A percentile compares a stretch with the other conserved stretches of the same genome.
phyloP scores from a whole-genome alignment of 495 filamentous ascomycete genomes.

The Aspergillus hancockii region DNA sequence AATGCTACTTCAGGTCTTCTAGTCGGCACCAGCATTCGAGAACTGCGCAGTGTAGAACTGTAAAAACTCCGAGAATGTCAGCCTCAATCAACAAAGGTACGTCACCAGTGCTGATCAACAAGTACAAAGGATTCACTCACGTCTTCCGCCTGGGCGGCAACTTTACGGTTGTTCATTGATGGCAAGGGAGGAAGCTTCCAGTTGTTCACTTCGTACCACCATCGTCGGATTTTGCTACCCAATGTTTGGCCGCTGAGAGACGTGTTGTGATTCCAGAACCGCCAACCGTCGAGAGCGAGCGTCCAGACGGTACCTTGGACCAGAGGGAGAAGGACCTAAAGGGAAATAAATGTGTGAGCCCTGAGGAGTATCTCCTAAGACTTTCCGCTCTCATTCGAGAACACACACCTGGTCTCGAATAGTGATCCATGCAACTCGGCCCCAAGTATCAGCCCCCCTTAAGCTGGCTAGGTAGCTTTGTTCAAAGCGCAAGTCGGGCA shows the following conservation, averaged over 20 bases:
- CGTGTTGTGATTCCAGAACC: constrained; percentile 75
- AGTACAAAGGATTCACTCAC: constrained; percentile 40
- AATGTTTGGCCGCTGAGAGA: constrained; percentile 67
- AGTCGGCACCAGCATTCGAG: constrained; percentile 39
- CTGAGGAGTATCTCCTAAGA: not conserved
- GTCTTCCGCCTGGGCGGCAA: constrained; percentile 47
- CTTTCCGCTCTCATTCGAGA: not conserved
- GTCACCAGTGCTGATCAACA: not conserved
- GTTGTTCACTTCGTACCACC: constrained; percentile 92
- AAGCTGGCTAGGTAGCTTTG: constrained; percentile 94
- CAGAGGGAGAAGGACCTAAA: constrained; percentile 77
- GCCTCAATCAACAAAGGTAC: constrained; percentile 12
- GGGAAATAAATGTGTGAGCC: constrained; percentile 6
- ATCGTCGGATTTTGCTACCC: constrained; percentile 71
- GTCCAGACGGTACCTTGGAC: constrained; percentile 84
- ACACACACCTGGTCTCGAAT: constrained; percentile 77
- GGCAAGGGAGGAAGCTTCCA: constrained; percentile 61
- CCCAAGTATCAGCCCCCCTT: constrained; percentile 70
- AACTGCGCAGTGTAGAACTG: constrained; percentile 49
- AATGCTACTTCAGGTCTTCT: not conserved
- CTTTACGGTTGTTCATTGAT: constrained; percentile 26
- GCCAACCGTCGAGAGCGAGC: constrained; percentile 76
- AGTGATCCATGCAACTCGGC: constrained; percentile 80
- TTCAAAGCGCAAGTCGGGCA: constrained; percentile 94
- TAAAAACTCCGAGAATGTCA: constrained; percentile 43